Conservation (phyloP, 2,329 filamentous ascomycete genomes). For the Blumeria hordei region DNA sequence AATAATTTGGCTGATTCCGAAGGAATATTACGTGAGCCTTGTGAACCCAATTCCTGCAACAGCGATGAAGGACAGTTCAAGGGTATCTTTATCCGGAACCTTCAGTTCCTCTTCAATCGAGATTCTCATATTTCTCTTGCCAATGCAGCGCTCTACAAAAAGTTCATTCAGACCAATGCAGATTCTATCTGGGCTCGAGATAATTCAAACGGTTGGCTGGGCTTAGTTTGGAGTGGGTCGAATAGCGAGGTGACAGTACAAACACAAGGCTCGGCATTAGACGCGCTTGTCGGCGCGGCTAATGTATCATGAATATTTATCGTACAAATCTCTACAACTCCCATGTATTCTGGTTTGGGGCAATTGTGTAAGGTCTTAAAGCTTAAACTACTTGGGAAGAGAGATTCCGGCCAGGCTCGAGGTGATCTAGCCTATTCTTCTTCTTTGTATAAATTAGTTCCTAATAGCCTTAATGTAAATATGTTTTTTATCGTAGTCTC, state of each 20-base stretch:
- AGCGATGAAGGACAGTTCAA: not conserved
- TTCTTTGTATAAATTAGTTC: too few species aligned
- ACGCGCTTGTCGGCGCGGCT: too few species aligned
- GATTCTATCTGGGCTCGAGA: conserved; percentile 38
- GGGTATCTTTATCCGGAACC: conserved; percentile 21
- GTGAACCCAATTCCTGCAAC: conserved; percentile 22
- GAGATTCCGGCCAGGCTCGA: too few species aligned
- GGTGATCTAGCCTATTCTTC: too few species aligned
- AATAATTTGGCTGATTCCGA: conserved; percentile 19
- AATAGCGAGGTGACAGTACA: conserved; percentile 27
- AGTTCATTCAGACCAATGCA: conserved; percentile 36
- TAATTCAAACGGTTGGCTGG: conserved; percentile 27
- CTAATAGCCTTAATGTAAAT: too few species aligned
- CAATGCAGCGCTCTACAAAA: conserved; percentile 23
- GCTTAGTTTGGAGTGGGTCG: conserved; percentile 41
- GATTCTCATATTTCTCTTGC: conserved; percentile 15
- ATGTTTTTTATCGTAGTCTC: too few species aligned
- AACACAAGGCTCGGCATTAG: conserved; percentile 24
- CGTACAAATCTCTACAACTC: too few species aligned
- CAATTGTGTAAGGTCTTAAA: too few species aligned
- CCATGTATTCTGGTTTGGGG: too few species aligned
- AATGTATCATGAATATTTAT: conserved; percentile 30
- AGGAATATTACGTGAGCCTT: conserved; percentile 27
- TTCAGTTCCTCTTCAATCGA: conserved; percentile 28
- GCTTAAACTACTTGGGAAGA: too few species aligned